Conservation (phyloP, 495 filamentous ascomycete species). For the Amniculicola lignicola region DNA sequence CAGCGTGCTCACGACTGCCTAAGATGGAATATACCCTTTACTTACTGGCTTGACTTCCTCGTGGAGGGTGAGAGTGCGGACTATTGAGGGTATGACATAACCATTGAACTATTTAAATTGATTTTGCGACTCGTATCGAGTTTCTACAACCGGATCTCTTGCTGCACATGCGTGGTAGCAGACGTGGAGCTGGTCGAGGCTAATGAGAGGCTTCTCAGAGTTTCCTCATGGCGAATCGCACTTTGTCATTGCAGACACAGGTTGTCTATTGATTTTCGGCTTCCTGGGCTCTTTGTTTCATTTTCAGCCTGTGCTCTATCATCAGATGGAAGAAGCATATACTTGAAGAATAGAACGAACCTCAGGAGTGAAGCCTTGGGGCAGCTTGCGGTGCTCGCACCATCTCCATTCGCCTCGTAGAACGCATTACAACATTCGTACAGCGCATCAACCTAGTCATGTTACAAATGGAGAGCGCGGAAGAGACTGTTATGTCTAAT, state of each 20-base stretch:
- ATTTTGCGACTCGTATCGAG: too few species aligned
- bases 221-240: too few species aligned
- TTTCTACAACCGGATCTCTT: conserved; percentile 1
- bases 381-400: conserved; percentile 75
- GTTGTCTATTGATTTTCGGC: conserved; percentile 26
- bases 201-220: too few species aligned
- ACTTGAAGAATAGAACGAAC: too few species aligned
- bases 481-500: background rate
- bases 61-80: conserved; percentile 52
- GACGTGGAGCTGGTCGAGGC: too few species aligned
- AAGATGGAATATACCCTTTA: conserved; percentile 69
- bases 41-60: conserved; percentile 61
- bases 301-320: conserved; percentile 57
- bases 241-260: too few species aligned
- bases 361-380: conserved; percentile 75
- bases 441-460: conserved; percentile 74
- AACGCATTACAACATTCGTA: conserved; percentile 94
- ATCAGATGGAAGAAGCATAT: too few species aligned
- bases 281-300: conserved; percentile 71
- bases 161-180: too few species aligned
- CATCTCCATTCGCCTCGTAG: conserved; percentile 75
- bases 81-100: conserved; percentile 37
- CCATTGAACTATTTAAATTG: too few species aligned
- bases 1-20: conserved; percentile 99
- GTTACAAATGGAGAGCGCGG: background rate